Evolutionary conservation across 176 grass and related monocot genomes (phyloP), one percentile per base, ranked within the genome.

Genomic region (Triticum timopheevii): DNA sequence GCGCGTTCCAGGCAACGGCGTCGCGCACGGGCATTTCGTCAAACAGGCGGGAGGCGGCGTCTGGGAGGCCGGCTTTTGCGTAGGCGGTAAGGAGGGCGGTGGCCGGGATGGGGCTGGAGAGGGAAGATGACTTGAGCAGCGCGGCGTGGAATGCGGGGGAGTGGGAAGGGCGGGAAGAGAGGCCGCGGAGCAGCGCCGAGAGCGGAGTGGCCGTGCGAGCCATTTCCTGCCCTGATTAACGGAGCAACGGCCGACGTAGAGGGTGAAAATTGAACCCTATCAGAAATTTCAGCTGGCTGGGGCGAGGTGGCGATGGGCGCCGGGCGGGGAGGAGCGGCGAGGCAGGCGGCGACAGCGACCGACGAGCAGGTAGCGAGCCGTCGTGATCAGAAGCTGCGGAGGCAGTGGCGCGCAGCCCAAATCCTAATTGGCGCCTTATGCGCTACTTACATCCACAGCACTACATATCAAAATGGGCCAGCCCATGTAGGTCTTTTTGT

Each of bases 1-100:
- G 80, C 42, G 86, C 86, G 86, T 95, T 95, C 93, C 93, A 95
- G 3, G 93, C 47, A 71, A 95, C 70, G 30, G 88, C 24, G 59
- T 92, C 90, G 45, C 88, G 71, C 2, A 17, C 42, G 12, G 93
- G 76, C 86, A 95, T 95, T 92, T 90, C 86, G 71, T 92, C 90
- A 83, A 92, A 95, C 76, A 92, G 52, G 49, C 50, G 69, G 79
- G 81, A 76, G 8, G 93, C 93, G 13, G 82, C 65, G 69, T 1
- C 9, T 13, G 89, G 80, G 69, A 59, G 76, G 30, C 85, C 86
- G n/a, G 62, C 84, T 12, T 81, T 90, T 0, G 80, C 76, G 39
- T 90, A 90, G 5, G 86, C 31, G 0, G 77, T 80, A 20, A 95
- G 90, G 34, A 95, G 88, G 58, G 93, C 86, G 47, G 90, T 95